These are phyloP conservation scores for Geotrichum histeridarum DNA, from an alignment of 1,139 yeast species.

Conservation along the genomic window DNA sequence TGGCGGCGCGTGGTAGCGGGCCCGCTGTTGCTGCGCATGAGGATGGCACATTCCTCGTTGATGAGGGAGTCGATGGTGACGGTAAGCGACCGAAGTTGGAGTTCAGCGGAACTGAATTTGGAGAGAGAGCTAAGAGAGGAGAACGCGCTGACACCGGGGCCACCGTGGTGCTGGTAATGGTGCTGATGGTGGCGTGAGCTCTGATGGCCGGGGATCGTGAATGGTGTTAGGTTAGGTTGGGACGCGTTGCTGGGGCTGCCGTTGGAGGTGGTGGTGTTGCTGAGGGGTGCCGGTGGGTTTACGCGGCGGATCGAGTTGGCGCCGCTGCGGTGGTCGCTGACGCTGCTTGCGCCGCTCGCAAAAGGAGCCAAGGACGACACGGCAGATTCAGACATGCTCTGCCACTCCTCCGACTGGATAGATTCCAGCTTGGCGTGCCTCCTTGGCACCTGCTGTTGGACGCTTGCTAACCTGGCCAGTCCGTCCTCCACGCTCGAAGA, in stretches of 20 bases:
- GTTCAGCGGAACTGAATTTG: conserved; percentile 9
- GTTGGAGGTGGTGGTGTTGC: neutral
- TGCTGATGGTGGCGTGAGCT: neutral
- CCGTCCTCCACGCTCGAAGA: neutral
- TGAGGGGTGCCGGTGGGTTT: neutral
- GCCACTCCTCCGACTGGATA: conserved; percentile 1
- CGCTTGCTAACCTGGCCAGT: neutral
- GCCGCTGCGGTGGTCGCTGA: neutral
- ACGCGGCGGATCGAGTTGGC: neutral
- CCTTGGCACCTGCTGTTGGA: neutral
- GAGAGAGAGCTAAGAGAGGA: neutral
- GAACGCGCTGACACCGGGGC: neutral
- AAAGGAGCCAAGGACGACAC: neutral
- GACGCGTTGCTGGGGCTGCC: neutral
- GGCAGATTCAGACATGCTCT: conserved; percentile 3
- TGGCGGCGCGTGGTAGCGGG: neutral
- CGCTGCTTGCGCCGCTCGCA: neutral
- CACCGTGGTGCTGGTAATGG: too few relatives aligned
- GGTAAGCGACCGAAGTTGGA: conserved; percentile 14
- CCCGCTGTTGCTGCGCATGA: neutral
- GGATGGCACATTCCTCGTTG: conserved; percentile 13
- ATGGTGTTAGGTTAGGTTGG: neutral
- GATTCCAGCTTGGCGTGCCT: too few relatives aligned
- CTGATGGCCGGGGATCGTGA: neutral
- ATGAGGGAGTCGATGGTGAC: conserved; percentile 15